Conservation (phyloP, 768 basidiomycete genomes). For the Termitomyces sp. region DNA sequence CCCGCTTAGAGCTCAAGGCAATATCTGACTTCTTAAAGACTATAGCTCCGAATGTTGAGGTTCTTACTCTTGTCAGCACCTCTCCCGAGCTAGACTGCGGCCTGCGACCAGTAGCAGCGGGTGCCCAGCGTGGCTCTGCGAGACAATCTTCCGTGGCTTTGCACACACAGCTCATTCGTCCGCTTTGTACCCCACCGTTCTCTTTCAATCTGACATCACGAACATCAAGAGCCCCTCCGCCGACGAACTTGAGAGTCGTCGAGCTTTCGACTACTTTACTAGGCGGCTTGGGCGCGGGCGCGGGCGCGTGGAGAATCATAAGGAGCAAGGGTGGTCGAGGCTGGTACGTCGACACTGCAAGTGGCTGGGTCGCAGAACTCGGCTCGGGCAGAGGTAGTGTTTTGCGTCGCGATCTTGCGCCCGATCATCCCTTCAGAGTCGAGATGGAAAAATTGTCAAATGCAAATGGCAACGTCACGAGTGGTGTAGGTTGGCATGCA, state of each 20-base stretch:
- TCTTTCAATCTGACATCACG: slow-evolving; percentile 47
- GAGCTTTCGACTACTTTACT: slow-evolving; percentile 78
- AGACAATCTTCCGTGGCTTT: slow-evolving; percentile 74
- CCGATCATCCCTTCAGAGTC: slow-evolving; percentile 61
- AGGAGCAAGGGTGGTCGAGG: slow-evolving; percentile 89
- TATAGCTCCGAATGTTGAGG: slow-evolving; percentile 76
- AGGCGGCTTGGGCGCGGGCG: slow-evolving; percentile 70
- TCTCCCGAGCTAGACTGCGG: slow-evolving; percentile 72
- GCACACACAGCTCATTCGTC: slow-evolving; percentile 75
- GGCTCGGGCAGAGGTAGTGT: slow-evolving; percentile 36
- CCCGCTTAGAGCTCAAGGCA: slow-evolving; percentile 58
- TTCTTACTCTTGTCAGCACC: slow-evolving; percentile 77
- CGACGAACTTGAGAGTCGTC: slow-evolving; percentile 80
- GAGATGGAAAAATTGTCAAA: slow-evolving; percentile 73
- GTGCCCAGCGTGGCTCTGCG: slow-evolving; percentile 34
- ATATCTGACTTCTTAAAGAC: slow-evolving; percentile 65
- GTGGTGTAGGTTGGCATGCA: slow-evolving; percentile 92
- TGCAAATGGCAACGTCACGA: slow-evolving; percentile 86
- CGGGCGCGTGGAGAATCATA: slow-evolving; percentile 85
- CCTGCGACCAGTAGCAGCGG: slow-evolving; percentile 30
- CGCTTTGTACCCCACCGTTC: slow-evolving; percentile 77
- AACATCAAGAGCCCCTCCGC: slow-evolving; percentile 32
- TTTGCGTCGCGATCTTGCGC: slow-evolving; percentile 55
- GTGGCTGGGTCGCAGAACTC: slow-evolving; percentile 66
- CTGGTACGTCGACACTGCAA: slow-evolving; percentile 91